A percentile compares a stretch with the other conserved stretches of the same genome.
phyloP scores from a whole-genome alignment of 164 flowering plant genomes.

The Annona cherimola region DNA sequence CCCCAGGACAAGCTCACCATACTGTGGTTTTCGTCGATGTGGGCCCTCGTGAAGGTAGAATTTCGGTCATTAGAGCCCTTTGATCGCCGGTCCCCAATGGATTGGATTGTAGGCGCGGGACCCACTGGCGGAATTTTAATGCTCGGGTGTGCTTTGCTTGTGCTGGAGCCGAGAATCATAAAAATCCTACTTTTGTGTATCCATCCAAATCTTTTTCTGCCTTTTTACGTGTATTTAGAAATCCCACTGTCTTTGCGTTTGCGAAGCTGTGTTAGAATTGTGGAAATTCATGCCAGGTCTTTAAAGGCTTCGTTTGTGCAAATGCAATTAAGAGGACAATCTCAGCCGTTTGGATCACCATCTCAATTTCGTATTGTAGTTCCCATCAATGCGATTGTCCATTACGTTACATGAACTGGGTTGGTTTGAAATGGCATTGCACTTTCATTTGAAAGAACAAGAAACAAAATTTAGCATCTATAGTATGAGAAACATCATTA shows the following conservation, averaged over 20 bases:
- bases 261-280: neutral
- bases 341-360: neutral
- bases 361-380: neutral
- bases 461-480: neutral
- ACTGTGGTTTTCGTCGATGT: neutral
- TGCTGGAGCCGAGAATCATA: neutral
- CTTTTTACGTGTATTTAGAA: neutral
- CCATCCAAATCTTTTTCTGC: neutral
- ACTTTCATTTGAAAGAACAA: neutral
- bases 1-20: neutral
- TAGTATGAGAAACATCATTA: neutral
- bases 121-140: neutral
- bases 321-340: no score
- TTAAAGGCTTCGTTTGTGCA: no score
- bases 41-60: neutral
- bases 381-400: neutral
- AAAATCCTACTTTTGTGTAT: neutral
- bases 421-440: neutral
- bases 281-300: no score
- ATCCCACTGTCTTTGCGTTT: neutral
- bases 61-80: neutral
- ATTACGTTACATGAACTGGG: neutral
- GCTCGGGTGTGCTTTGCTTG: neutral
- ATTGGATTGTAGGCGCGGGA: neutral
- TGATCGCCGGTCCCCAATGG: neutral